Conservation (phyloP, 148 eudicot genomes). For the Rheum nobile region DNA sequence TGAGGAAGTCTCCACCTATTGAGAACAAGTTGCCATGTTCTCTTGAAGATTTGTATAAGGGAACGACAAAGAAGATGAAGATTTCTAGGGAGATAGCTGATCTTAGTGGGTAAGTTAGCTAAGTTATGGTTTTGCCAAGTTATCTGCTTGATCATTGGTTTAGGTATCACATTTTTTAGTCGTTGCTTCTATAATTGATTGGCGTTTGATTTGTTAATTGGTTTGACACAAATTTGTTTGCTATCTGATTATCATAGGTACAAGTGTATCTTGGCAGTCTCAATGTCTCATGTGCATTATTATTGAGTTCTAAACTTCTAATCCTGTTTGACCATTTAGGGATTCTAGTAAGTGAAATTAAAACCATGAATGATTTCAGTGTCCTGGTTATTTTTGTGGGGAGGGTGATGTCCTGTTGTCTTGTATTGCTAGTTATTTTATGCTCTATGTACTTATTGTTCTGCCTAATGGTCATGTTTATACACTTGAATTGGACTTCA, state of each 20-base stretch:
- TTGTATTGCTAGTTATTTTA: background rate
- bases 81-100: constrained; percentile 35
- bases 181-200: background rate
- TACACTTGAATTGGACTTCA: background rate
- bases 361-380: background rate
- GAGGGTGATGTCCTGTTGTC: too few relatives aligned
- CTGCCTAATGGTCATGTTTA: background rate
- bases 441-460: background rate
- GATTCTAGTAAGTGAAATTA: background rate
- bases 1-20: constrained; percentile 26
- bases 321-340: too few relatives aligned
- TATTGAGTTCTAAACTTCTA: too few relatives aligned
- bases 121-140: background rate
- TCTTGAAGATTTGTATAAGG: constrained; percentile 40
- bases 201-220: background rate
- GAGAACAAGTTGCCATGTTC: constrained; percentile 29
- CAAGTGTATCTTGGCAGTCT: background rate
- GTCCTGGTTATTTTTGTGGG: background rate
- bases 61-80: constrained; percentile 43
- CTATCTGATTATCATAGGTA: background rate
- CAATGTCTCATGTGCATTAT: background rate
- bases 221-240: background rate
- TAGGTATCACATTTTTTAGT: background rate
- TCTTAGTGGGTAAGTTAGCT: constrained; percentile 26
- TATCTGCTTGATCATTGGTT: background rate